Conservation (phyloP, 805 yeast genomes). For the Kuraishia cidri region DNA sequence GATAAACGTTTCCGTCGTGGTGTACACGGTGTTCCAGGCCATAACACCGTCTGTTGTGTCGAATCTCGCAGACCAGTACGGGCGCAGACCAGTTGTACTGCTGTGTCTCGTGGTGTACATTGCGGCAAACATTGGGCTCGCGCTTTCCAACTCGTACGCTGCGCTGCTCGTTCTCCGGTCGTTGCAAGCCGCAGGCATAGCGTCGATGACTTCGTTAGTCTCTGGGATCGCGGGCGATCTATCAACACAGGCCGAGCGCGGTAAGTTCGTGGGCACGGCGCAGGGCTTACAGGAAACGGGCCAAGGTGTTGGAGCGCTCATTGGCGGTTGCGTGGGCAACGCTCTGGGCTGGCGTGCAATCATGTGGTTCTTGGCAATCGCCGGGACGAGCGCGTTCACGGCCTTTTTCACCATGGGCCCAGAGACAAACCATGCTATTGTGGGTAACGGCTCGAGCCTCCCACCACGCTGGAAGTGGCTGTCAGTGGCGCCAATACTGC, state of each 20-base stretch:
- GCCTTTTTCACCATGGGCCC: constrained; percentile 39
- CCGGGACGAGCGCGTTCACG: constrained; percentile 37
- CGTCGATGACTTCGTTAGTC: constrained; percentile 65
- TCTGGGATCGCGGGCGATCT: constrained; percentile 72
- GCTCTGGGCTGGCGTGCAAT: constrained; percentile 65
- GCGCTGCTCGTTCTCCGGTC: constrained; percentile 59
- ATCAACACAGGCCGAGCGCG: constrained; percentile 57
- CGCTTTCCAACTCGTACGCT: constrained; percentile 48
- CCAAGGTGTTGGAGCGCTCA: constrained; percentile 71
- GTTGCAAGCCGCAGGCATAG: constrained; percentile 69
- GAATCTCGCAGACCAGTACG: constrained; percentile 57
- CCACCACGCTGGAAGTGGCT: constrained; percentile 28
- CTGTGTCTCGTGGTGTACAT: constrained; percentile 45
- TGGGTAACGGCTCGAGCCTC: constrained; percentile 62
- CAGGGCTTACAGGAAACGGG: constrained; percentile 63
- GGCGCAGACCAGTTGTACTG: constrained; percentile 63
- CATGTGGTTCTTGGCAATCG: constrained; percentile 69
- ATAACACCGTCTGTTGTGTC: constrained; percentile 64
- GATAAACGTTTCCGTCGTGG: constrained; percentile 66
- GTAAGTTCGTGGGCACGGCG: constrained; percentile 58
- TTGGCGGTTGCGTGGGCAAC: constrained; percentile 46
- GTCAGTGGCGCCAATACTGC: not conserved
- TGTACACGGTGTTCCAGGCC: constrained; percentile 72
- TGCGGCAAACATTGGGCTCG: constrained; percentile 59
- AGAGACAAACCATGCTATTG: constrained; percentile 65